Conservation (phyloP, 2,329 filamentous ascomycete genomes). For the Trichoderma semiorbis region DNA sequence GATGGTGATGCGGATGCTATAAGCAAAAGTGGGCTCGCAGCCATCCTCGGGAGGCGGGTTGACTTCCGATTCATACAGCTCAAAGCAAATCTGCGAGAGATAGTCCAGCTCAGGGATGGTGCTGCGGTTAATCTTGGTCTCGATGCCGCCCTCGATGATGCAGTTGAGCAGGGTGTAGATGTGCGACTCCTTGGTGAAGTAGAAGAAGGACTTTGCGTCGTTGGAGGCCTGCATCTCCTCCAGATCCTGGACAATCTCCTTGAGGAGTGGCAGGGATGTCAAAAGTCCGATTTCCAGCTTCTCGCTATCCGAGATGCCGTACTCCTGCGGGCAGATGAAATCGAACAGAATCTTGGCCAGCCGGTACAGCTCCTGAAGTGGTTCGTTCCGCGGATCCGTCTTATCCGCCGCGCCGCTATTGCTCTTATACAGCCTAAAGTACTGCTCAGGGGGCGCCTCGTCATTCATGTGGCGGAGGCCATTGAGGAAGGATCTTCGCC, state of each 20-base stretch:
- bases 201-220: constrained; percentile 93
- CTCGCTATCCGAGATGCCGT: constrained; percentile 91
- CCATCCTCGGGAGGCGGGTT: constrained; percentile 44
- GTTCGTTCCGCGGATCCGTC: constrained; percentile 78
- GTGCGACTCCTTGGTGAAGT: constrained; percentile 98
- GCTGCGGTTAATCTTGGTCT: constrained; percentile 93
- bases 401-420: constrained; percentile 63
- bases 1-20: constrained; percentile 94
- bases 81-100: constrained; percentile 94
- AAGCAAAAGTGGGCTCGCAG: constrained; percentile 75
- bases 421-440: constrained; percentile 88
- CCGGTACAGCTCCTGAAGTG: constrained; percentile 87
- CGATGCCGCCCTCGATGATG: constrained; percentile 92
- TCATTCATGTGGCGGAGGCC: constrained; percentile 48
- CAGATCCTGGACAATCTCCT: constrained; percentile 94
- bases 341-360: constrained; percentile 94
- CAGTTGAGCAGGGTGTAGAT: constrained; percentile 98
- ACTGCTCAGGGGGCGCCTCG: constrained; percentile 62
- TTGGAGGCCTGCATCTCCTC: constrained; percentile 96
- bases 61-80: constrained; percentile 93
- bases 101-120: constrained; percentile 97
- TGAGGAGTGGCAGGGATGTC: constrained; percentile 87
- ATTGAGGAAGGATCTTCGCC: constrained; percentile 58
- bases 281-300: constrained; percentile 98
- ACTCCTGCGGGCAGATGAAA: constrained; percentile 97